Evolutionary conservation across 305 asterid species (phyloP), one percentile per base, ranked within the genome.

Genomic region (Ilex paraguariensis): DNA sequence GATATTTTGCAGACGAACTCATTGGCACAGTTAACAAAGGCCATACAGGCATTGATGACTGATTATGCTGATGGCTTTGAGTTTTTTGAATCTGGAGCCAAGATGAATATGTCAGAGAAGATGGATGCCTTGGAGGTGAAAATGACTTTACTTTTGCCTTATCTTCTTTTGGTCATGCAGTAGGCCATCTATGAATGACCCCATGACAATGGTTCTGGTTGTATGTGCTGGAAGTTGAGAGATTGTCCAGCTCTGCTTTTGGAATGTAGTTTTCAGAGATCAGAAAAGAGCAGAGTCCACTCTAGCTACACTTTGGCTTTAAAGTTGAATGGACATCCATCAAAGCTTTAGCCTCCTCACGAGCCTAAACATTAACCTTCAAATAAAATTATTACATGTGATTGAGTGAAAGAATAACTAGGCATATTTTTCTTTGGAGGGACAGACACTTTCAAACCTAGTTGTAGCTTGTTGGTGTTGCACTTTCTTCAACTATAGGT

Each of bases 61-160:
- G 94, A 87, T 62, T 85, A 74, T 70, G 86, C 76, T 14, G 85
- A 82, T 76, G 91, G 83, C 63, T 82, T 78, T 71, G 84, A 81
- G 55, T 68, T 73, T 64, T 71, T 75, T 65, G 87, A 86, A 71
- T 82, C 87, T 66, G 91, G 84, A 74, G 90, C 80, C 36, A 80
- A 76, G 79, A 66, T 80, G 53, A 90, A 81, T 65, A 91, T 79
- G 70, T 77, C 87, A 2, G 98, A 87, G 76, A 86, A 84, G 77
- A 77, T 70, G 54, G 99, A 93, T 70, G 99, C 99, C 46, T 76
- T 93, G 83, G 99, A 93, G 99, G 99, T 93, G 52, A 10, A 81
- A 68, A 62, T 45, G 14, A 49, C 16, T 10, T 64, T 63, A 60
- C 51, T 13, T 46, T 62, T 75, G 52, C 60, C 7, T 1, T 28